phyloP scores from a whole-genome alignment of 441 rosid genomes.

The Rhodomyrtus psidioides region DNA sequence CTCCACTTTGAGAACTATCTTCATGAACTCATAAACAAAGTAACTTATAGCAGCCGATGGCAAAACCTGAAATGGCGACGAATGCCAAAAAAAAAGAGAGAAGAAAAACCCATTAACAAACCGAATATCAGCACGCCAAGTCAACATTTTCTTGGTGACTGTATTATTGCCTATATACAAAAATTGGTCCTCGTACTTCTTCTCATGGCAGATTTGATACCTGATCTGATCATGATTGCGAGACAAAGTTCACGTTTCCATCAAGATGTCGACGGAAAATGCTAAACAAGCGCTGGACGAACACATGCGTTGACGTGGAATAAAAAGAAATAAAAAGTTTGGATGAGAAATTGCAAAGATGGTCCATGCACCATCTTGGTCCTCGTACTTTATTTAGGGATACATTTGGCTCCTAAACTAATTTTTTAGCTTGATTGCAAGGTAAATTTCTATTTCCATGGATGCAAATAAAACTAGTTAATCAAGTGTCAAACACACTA shows the following conservation, averaged over 20 bases:
- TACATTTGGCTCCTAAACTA: background rate
- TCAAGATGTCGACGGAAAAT: background rate
- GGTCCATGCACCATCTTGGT: background rate
- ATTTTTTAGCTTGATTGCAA: background rate
- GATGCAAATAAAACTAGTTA: background rate
- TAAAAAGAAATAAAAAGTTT: background rate
- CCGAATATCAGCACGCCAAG: background rate
- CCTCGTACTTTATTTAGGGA: background rate
- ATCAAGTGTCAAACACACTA: background rate
- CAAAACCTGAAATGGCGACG: slow-evolving; percentile 41
- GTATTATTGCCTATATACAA: background rate
- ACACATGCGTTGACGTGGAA: background rate
- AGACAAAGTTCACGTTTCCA: background rate
- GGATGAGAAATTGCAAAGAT: background rate
- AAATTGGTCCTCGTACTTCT: background rate
- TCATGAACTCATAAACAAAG: slow-evolving; percentile 79
- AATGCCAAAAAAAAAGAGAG: background rate
- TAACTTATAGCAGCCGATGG: slow-evolving; percentile 93
- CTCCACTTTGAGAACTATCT: slow-evolving; percentile 75
- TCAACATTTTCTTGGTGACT: background rate
- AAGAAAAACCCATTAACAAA: background rate
- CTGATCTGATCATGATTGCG: background rate
- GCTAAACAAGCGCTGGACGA: background rate
- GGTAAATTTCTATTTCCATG: background rate
- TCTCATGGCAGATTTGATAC: background rate